These are phyloP conservation scores for Cardamine chenopodiifolia DNA, from an alignment of 345 rosid genomes.

Conservation along the genomic window DNA sequence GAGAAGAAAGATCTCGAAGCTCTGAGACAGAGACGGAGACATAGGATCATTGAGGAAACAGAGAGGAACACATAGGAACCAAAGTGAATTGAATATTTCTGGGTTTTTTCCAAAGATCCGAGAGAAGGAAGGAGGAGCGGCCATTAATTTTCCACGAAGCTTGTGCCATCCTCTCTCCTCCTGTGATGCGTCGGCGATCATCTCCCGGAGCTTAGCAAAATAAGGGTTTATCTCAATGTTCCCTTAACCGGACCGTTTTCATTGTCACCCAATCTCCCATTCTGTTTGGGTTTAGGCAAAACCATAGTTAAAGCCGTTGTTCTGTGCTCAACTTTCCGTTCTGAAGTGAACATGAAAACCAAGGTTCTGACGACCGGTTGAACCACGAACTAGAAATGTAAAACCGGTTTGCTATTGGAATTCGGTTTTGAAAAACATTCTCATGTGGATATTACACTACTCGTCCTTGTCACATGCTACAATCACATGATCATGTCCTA, in stretches of 20 bases:
- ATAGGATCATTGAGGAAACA: slow-evolving; percentile 65
- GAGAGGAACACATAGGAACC: slow-evolving; percentile 43
- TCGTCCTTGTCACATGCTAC: slow-evolving; percentile 13
- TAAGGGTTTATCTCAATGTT: slow-evolving; percentile 38
- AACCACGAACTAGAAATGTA: neutral
- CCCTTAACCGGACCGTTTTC: slow-evolving; percentile 25
- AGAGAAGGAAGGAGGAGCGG: slow-evolving; percentile 45
- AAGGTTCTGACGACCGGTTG: neutral
- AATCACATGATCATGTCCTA: slow-evolving; percentile 17
- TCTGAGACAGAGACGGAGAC: slow-evolving; percentile 51
- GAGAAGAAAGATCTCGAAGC: slow-evolving; percentile 61
- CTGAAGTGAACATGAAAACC: neutral
- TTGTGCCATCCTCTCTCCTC: slow-evolving; percentile 39
- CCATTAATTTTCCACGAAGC: slow-evolving; percentile 47
- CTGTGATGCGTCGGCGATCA: slow-evolving; percentile 44
- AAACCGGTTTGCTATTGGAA: neutral
- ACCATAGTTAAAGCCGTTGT: neutral
- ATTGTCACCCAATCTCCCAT: neutral
- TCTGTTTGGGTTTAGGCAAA: neutral
- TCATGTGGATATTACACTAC: slow-evolving; percentile 17
- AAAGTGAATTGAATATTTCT: slow-evolving; percentile 12
- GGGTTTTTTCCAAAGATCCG: slow-evolving; percentile 18
- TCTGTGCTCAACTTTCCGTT: neutral
- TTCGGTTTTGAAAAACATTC: neutral
- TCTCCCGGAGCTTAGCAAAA: slow-evolving; percentile 38